Base-by-base conservation (phyloP, 1,284 basidiomycete species). In the Cutaneotrichosporon sp. region DNA sequence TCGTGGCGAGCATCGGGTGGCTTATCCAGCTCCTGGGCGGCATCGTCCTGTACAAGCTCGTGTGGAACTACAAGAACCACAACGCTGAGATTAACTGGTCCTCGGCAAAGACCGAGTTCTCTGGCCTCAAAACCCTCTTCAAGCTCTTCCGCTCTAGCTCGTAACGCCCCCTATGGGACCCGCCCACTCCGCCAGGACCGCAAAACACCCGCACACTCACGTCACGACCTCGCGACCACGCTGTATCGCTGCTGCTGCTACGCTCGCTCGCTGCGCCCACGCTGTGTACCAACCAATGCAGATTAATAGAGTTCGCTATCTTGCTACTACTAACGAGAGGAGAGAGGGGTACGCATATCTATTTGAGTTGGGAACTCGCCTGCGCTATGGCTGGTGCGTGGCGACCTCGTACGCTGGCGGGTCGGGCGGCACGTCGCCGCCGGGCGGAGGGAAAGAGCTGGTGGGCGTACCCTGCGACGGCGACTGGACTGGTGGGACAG, bases 1-100 rank as follows among this genome's bases (percentile, higher is more conserved):
- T 84, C 13, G 73, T 98, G 44, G 81, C 91, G 3, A 90, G 87
- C 8, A 79, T 85, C 30, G 91, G 90, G 26, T 98, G 96, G 90
- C 79, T 81, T 4, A 55, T 94, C 33, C 91, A 98, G 74, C 87
- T 62, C 17, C 54, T 67, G 35, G 68, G 66, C n/a, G 74, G 74
- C 14, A 65, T 68, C 4, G 60, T 74, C 35, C 59, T 76, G 14
- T 76, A 72, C 66, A 73, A 73, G 62, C 60, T 66, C 30, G 67
- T 72, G 35, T 75, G 74, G 74, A 70, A 74, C 52, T 76, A 67
- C 61, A 76, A 76, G 67, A 74, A 74, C 56, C 64, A 66, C 46
- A 70, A 72, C 49, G 65, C 63, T 13, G 73, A 72, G 49, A 73
- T 76, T 58, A 72, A 59, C 48, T 73, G 49, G 38, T 23, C 52